Base-by-base conservation (phyloP, 163 green algal genomes). In the Scenedesmus sp. region DNA sequence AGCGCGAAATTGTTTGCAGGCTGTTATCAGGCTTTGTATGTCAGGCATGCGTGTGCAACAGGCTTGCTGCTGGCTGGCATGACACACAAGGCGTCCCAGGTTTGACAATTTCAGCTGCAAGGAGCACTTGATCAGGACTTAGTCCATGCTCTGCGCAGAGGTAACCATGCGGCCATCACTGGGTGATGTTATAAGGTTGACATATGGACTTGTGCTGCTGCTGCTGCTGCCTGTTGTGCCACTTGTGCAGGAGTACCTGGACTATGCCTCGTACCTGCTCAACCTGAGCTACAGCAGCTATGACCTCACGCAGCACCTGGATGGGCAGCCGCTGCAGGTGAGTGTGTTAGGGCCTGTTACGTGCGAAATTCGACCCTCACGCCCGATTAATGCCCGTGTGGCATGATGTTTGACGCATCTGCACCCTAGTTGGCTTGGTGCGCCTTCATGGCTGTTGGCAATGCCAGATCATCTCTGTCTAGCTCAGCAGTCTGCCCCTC, bases 261-360 rank as follows among this genome's bases (percentile, higher is more conserved):
- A 97, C 88, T 84, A 95, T 88, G 84, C 92, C 34, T 66, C 60
- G 0, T 97, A 96, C 90, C 55, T 90, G 57, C 91, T 97, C 54
- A 67, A 95, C 82, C 82, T 97, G 34, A 74, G 67, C 76, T 92
- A 92, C 57, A 88, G 82, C 56, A 94, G 87, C 77, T 97, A 97
- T 87, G 92, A 96, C 91, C 93, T 97, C 4, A 88, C 87, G 4
- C 90, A 90, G 62, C 93, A 97, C 90, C 88, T 97, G 87, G 93
- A 95, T 81, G 95, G 95, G 13, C 95, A 97, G 91, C 96, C 96
- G 55, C 93, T 97, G 86, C 96, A 97, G 94, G 90, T 96, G 82
- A 34, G 34, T 26, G 7, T 46, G 34, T 46, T 46, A 1, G 34
- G 34, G 34, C 34, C 34, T 46, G 34, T 46, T 46, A 46, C 34